Conservation (phyloP, 768 basidiomycete species). For the Boletus eberwhitei region DNA sequence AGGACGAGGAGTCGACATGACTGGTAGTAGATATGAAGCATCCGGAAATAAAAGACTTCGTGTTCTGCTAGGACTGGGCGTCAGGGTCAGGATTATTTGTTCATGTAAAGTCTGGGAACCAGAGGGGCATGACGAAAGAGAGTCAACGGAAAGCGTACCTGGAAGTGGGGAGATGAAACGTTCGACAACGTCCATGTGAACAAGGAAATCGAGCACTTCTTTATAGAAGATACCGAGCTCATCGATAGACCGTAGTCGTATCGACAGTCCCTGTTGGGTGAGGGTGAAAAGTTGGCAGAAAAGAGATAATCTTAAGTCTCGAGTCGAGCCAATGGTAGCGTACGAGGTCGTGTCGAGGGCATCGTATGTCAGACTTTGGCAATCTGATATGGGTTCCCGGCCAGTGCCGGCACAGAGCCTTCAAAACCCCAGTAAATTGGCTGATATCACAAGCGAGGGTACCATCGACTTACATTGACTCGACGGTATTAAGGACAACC, state of each 20-base stretch:
- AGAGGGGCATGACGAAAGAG: background rate
- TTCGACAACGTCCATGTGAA: conserved; percentile 35
- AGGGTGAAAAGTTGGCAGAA: conserved; percentile 34
- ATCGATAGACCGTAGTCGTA: conserved; percentile 27
- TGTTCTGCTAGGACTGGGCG: conserved; percentile 39
- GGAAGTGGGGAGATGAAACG: conserved; percentile 37
- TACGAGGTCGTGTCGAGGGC: conserved; percentile 28
- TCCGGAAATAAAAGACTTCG: conserved; percentile 42
- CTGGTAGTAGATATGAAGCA: conserved; percentile 40
- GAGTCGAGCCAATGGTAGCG: conserved; percentile 18
- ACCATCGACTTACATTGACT: conserved; percentile 34
- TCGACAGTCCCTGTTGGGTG: conserved; percentile 30
- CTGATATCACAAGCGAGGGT: background rate
- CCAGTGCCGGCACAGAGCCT: conserved; percentile 45
- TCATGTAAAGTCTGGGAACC: background rate
- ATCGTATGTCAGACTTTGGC: conserved; percentile 29
- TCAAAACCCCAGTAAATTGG: conserved; percentile 1
- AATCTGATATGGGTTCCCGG: conserved; percentile 37
- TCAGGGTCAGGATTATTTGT: conserved; percentile 22
- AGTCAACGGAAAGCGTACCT: conserved; percentile 26
- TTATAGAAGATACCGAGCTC: conserved; percentile 34
- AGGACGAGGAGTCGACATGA: conserved; percentile 39
- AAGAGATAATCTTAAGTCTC: conserved; percentile 39
- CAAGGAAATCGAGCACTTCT: conserved; percentile 31
- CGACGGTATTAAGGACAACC: conserved; percentile 37